Percentiles rank a stretch among this genome's conserved stretches.
Evolutionary conservation across 2,329 filamentous ascomycete species (phyloP).

Genomic region (Tolypocladium endophyticum): DNA sequence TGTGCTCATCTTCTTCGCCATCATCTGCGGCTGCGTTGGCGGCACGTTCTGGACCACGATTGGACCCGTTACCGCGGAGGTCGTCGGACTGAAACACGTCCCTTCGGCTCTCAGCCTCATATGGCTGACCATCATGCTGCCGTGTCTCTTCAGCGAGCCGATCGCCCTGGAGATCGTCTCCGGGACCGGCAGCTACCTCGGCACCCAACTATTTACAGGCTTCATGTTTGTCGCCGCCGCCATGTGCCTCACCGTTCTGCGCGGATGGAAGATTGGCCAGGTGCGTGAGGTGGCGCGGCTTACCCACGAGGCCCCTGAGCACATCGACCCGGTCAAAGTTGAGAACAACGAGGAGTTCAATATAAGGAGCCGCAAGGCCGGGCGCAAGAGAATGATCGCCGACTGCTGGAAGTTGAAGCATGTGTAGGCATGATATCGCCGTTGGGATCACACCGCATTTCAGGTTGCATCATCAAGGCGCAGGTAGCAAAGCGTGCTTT

Average conservation of each 20-base stretch:
- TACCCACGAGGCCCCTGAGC: constrained; percentile 16
- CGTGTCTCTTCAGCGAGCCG: constrained; percentile 57
- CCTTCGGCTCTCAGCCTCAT: constrained; percentile 58
- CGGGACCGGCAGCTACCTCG: constrained; percentile 35
- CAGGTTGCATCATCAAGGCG: neutral
- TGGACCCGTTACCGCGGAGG: constrained; percentile 60
- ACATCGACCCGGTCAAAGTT: constrained; percentile 18
- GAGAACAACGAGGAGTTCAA: constrained; percentile 18
- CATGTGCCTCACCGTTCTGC: constrained; percentile 18
- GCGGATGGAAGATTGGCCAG: constrained; percentile 28
- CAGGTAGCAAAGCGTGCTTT: neutral
- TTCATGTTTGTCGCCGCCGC: constrained; percentile 46
- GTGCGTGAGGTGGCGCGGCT: constrained; percentile 19
- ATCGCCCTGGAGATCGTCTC: constrained; percentile 47
- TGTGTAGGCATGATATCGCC: constrained; percentile 9
- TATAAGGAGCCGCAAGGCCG: constrained; percentile 16
- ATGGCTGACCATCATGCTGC: constrained; percentile 62
- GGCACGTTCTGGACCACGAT: constrained; percentile 64
- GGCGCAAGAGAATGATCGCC: constrained; percentile 19
- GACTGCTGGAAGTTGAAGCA: constrained; percentile 18
- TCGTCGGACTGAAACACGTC: constrained; percentile 59
- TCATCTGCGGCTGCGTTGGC: constrained; percentile 60
- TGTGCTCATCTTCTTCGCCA: constrained; percentile 59
- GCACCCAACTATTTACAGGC: constrained; percentile 48
- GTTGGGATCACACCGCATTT: neutral